phyloP scores from a whole-genome alignment of 2,329 filamentous ascomycete species.

The Trichoderma breve region DNA sequence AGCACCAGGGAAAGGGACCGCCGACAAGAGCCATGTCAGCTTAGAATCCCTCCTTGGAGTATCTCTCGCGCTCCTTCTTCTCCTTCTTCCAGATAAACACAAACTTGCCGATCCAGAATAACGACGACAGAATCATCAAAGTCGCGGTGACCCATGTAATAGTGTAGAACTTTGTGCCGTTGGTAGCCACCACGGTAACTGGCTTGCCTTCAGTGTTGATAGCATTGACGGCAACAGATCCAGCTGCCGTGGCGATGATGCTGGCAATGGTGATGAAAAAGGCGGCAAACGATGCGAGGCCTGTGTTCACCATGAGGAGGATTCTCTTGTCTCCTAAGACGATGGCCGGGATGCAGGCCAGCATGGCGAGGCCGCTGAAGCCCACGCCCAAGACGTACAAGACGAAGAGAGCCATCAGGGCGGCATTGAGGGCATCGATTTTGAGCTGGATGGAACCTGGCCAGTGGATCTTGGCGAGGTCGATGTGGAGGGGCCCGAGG shows the following conservation, averaged over 20 bases:
- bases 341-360: conserved; percentile 39
- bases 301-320: conserved; percentile 38
- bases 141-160: conserved; percentile 49
- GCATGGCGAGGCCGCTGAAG: conserved; percentile 44
- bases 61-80: conserved; percentile 25
- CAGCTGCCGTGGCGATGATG: conserved; percentile 43
- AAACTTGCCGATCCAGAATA: conserved; percentile 43
- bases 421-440: conserved; percentile 49
- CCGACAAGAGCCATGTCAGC: background rate
- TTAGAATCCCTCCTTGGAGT: conserved; percentile 32
- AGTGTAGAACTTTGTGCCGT: conserved; percentile 45
- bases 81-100: conserved; percentile 23
- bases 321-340: conserved; percentile 31
- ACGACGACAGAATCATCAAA: conserved; percentile 39
- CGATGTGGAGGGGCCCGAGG: conserved; percentile 45
- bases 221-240: conserved; percentile 40
- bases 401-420: conserved; percentile 48
- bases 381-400: conserved; percentile 47
- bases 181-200: conserved; percentile 44
- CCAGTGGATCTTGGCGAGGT: conserved; percentile 46
- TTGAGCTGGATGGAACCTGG: conserved; percentile 44
- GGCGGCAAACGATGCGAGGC: conserved; percentile 37
- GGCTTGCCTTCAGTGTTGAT: conserved; percentile 45
- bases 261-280: conserved; percentile 42
- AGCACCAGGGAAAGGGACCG: background rate